Evolutionary conservation across 345 rosid genomes (phyloP), one percentile per base, ranked within the genome.

Genomic region (Ricinus communis): DNA sequence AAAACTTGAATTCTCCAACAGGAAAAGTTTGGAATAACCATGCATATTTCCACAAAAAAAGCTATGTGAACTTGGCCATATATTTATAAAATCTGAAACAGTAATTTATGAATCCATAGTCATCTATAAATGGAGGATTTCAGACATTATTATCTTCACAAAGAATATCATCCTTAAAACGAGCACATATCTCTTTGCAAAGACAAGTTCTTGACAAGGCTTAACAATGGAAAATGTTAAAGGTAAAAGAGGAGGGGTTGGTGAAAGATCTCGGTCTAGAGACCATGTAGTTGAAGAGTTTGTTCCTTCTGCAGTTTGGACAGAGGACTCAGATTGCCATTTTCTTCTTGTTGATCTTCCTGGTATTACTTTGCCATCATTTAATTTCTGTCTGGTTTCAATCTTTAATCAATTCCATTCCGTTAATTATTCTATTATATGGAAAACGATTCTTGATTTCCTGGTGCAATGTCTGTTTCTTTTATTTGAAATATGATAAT

Each of bases 301-400:
- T 24, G 74, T 54, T 16, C 88, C 90, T 54, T 64, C 84, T 61
- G 78, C 82, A 0, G 84, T 65, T 67, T 88, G 90, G 93, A 68
- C 68, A 0, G 84, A 85, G 49, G 89, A 86, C 72, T 49, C 77
- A 8, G 28, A 72, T 19, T 61, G 49, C 77, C 78, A 80, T 74
- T 76, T 55, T 78, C 89, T 88, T 72, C 83, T 82, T 3, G 41
- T 88, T 21, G 79, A 83, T 79, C 87, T 88, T 69, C 93, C 89
- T 1, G 87, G 93, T 86, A 86, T 15, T 24, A 22, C 12, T 16
- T 24, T 51, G 8, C 8, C 7, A 33, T 25, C n/a, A 13, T 72
- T 45, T n/a, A 19, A 50, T n/a, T 51, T 25, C 2, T 51, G 7
- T 25, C 13, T 24, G 5, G 0, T 63, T 46, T 16, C 3, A 2